phyloP scores from a whole-genome alignment of 257 asterid species.

The Solanum chilense region DNA sequence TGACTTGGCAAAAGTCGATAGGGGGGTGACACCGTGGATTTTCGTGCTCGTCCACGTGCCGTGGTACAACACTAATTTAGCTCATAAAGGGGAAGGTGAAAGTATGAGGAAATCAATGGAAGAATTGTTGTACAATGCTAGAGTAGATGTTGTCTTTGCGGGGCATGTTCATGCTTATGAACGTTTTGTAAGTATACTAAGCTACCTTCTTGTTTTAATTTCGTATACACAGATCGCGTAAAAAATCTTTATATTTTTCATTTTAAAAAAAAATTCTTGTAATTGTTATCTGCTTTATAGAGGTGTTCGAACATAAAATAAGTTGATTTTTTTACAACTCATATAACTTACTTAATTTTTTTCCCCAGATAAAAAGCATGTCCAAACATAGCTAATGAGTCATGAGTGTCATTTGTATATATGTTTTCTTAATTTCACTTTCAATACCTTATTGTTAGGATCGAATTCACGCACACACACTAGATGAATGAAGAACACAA shows the following conservation, averaged over 20 bases:
- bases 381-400: neutral
- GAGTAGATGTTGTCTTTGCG: slow-evolving; percentile 53
- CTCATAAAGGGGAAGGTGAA: slow-evolving; percentile 78
- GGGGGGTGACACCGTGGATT: slow-evolving; percentile 61
- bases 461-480: too few relatives aligned
- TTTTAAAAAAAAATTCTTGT: neutral
- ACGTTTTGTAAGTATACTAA: slow-evolving; percentile 52
- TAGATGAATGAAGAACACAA: too few relatives aligned
- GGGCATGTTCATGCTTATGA: slow-evolving; percentile 91
- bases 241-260: neutral
- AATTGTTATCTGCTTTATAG: neutral
- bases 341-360: neutral
- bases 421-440: neutral
- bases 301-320: neutral
- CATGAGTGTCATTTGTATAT: neutral
- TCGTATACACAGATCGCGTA: neutral
- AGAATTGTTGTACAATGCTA: slow-evolving; percentile 34
- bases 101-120: slow-evolving; percentile 70
- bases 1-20: slow-evolving; percentile 42
- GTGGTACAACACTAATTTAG: slow-evolving; percentile 69
- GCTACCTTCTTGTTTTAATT: neutral
- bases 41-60: slow-evolving; percentile 62
- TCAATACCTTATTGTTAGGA: neutral
- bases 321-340: neutral
- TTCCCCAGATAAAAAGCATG: neutral